These are phyloP conservation scores for Pachysandra terminalis DNA, from an alignment of 164 flowering plant species.

Conservation along the genomic window DNA sequence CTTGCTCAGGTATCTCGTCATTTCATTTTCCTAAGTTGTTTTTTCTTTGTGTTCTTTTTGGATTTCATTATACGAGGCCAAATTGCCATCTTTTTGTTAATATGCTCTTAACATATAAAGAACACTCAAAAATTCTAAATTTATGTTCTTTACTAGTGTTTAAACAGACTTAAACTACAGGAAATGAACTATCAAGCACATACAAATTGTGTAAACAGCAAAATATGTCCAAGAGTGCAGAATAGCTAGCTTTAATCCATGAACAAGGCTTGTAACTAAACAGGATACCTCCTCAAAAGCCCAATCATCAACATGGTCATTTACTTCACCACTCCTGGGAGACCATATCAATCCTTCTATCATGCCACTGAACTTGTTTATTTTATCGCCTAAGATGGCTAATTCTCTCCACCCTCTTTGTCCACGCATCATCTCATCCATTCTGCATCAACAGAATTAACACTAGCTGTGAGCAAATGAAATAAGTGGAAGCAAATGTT, in stretches of 20 bases:
- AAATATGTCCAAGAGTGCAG: neutral
- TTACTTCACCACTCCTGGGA: conserved; percentile 66
- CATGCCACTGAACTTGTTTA: conserved; percentile 95
- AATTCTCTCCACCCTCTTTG: conserved; percentile 99
- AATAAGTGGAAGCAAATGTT: neutral
- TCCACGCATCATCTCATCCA: conserved; percentile 99
- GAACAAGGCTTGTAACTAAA: too few relatives aligned
- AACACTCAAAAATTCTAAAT: neutral
- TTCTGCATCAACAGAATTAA: conserved; percentile 44
- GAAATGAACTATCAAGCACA: neutral
- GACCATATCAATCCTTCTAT: conserved; percentile 98
- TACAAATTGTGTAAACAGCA: too few relatives aligned
- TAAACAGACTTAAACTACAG: neutral
- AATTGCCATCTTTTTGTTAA: too few relatives aligned
- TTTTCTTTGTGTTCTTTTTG: too few relatives aligned
- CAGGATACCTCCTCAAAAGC: conserved; percentile 81
- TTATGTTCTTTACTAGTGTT: neutral
- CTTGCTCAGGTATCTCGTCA: too few relatives aligned
- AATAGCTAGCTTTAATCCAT: neutral
- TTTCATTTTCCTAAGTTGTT: too few relatives aligned
- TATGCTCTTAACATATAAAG: too few relatives aligned
- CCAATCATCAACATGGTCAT: conserved; percentile 76
- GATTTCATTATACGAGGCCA: too few relatives aligned
- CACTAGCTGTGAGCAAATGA: neutral
- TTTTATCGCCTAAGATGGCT: conserved; percentile 86